phyloP scores from a whole-genome alignment of 1,139 yeast species.

The Pichia cactophila region DNA sequence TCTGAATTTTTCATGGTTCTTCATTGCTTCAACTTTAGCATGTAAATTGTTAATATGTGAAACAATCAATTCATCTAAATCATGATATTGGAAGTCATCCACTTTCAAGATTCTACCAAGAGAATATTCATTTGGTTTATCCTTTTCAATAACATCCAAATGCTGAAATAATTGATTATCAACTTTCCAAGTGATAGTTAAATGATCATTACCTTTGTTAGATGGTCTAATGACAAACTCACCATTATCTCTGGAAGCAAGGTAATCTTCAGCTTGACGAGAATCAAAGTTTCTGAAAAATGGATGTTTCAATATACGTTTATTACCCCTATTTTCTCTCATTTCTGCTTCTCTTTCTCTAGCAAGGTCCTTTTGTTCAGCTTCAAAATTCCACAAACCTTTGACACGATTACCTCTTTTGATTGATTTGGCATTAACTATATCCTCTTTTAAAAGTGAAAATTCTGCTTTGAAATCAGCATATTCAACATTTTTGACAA shows the following conservation, averaged over 20 bases:
- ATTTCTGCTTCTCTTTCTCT: conserved; percentile 33
- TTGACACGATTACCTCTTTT: conserved; percentile 48
- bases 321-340: conserved; percentile 35
- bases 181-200: conserved; percentile 95
- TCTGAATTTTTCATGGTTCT: conserved; percentile 80
- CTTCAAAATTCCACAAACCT: conserved; percentile 74
- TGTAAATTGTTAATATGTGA: conserved; percentile 84
- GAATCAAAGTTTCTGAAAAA: conserved; percentile 77
- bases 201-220: conserved; percentile 77
- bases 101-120: conserved; percentile 59
- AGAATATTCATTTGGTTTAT: conserved; percentile 53
- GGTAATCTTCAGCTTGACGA: conserved; percentile 84
- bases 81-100: conserved; percentile 63
- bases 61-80: conserved; percentile 87
- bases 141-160: conserved; percentile 73
- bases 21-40: conserved; percentile 76
- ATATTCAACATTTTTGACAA: conserved; percentile 61
- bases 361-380: conserved; percentile 62
- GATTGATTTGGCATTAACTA: conserved; percentile 46
- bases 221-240: conserved; percentile 94
- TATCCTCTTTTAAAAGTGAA: conserved; percentile 60
- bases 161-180: conserved; percentile 89
- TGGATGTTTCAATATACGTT: conserved; percentile 86
- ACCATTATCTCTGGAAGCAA: conserved; percentile 86
- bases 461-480: conserved; percentile 67